phyloP scores from a whole-genome alignment of 2,329 filamentous ascomycete genomes.

The Eutypa lata region DNA sequence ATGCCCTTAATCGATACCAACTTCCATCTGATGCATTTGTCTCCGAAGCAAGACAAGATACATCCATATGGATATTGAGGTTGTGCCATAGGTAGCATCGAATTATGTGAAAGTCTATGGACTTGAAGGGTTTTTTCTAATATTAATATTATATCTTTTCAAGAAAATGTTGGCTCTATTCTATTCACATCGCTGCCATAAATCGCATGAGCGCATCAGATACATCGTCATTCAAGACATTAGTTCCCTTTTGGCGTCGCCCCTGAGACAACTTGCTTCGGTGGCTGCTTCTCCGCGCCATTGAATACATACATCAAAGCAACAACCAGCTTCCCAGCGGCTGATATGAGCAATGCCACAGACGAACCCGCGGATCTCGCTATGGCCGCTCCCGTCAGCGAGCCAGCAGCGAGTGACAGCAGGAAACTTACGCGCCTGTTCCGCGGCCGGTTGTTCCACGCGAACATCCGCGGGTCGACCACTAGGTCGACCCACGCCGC shows the following conservation, averaged over 20 bases:
- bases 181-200: no score
- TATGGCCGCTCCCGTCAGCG: slow-evolving; percentile 49
- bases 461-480: slow-evolving; percentile 51
- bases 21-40: no score
- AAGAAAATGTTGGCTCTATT: no score
- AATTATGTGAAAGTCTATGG: no score
- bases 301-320: slow-evolving; percentile 43
- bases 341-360: slow-evolving; percentile 41
- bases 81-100: no score
- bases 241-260: not conserved
- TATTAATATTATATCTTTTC: no score
- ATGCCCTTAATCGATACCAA: no score
- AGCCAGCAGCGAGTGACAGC: slow-evolving; percentile 42
- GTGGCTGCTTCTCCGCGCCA: slow-evolving; percentile 32
- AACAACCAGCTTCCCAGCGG: slow-evolving; percentile 43
- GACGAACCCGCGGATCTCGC: slow-evolving; percentile 41
- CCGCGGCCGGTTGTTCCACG: slow-evolving; percentile 43
- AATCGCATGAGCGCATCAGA: no score
- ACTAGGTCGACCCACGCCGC: slow-evolving; percentile 60
- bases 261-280: slow-evolving; percentile 14
- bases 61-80: no score
- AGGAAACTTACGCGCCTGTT: slow-evolving; percentile 51
- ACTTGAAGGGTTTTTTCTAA: no score
- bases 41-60: no score
- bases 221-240: no score